Evolutionary conservation across 805 yeast species (phyloP).

Genomic region (Ogataea degrootiae): DNA sequence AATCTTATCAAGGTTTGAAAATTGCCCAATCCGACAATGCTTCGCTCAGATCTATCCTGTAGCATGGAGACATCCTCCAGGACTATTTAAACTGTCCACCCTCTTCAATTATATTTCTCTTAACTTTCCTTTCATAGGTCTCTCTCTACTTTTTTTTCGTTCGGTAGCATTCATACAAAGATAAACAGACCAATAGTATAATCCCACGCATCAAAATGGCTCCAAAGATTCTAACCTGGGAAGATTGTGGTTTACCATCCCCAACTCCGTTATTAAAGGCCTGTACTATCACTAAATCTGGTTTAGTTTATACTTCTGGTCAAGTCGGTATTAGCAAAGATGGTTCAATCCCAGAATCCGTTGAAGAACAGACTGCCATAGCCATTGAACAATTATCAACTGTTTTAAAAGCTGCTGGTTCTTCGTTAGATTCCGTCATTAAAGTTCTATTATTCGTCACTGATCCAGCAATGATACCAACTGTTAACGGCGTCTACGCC

Average conservation of each 20-base stretch:
- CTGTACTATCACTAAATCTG: slow-evolving; percentile 18
- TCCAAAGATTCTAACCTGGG: slow-evolving; percentile 22
- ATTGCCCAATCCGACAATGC: too few relatives aligned
- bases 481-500: slow-evolving; percentile 44
- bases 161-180: background rate
- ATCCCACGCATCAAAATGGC: slow-evolving; percentile 4
- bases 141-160: background rate
- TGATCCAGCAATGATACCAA: slow-evolving; percentile 35
- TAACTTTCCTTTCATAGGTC: too few relatives aligned
- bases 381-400: slow-evolving; percentile 39
- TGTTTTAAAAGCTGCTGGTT: slow-evolving; percentile 39
- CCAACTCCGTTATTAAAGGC: slow-evolving; percentile 20
- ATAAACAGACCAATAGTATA: background rate
- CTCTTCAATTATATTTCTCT: too few relatives aligned
- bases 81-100: too few relatives aligned
- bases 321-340: slow-evolving; percentile 23
- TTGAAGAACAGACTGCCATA: slow-evolving; percentile 40
- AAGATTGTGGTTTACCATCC: slow-evolving; percentile 18
- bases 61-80: too few relatives aligned
- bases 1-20: too few relatives aligned
- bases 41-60: too few relatives aligned
- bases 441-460: slow-evolving; percentile 46
- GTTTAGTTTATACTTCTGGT: slow-evolving; percentile 27
- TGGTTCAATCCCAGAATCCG: slow-evolving; percentile 37
- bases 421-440: slow-evolving; percentile 39